Percentiles rank a stretch among this genome's conserved stretches.
Evolutionary conservation across 106 monocot genomes (phyloP).

Genomic region (Dendrobium chrysotoxum): DNA sequence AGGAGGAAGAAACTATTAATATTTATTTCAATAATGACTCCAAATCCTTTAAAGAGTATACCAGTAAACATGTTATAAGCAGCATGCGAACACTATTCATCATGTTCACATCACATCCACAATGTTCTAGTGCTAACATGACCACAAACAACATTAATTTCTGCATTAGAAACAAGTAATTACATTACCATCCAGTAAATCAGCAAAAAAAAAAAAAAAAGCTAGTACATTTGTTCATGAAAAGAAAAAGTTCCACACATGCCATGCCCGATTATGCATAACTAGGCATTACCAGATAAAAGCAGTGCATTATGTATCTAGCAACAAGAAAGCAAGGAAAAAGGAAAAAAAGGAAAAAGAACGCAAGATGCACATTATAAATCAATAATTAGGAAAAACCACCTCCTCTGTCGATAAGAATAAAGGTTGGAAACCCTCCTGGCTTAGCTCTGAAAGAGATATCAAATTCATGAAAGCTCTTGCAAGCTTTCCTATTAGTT

Average conservation of each 20-base stretch:
- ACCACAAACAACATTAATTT: background rate
- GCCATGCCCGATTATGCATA: background rate
- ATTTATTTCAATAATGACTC: background rate
- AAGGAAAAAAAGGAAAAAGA: background rate
- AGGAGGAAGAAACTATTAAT: background rate
- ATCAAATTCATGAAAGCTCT: slow-evolving; percentile 30
- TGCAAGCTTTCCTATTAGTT: slow-evolving; percentile 34
- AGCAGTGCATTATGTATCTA: no score
- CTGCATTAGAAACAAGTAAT: background rate
- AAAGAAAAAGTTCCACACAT: no score
- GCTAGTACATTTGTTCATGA: no score
- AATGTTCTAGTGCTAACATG: background rate
- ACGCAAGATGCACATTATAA: no score
- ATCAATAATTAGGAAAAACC: background rate
- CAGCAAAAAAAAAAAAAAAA: no score
- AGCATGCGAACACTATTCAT: background rate
- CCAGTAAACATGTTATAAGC: background rate
- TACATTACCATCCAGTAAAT: no score
- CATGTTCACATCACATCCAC: background rate
- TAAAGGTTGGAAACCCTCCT: slow-evolving; percentile 34
- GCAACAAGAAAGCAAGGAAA: background rate
- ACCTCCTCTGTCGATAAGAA: slow-evolving; percentile 66
- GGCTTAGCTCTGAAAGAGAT: slow-evolving; percentile 42
- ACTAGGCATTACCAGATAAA: background rate
- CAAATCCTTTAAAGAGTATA: background rate